Evolutionary conservation across 2,329 filamentous ascomycete species (phyloP), one percentile per base, ranked within the genome.

Genomic region (Aspergillus glaucus): DNA sequence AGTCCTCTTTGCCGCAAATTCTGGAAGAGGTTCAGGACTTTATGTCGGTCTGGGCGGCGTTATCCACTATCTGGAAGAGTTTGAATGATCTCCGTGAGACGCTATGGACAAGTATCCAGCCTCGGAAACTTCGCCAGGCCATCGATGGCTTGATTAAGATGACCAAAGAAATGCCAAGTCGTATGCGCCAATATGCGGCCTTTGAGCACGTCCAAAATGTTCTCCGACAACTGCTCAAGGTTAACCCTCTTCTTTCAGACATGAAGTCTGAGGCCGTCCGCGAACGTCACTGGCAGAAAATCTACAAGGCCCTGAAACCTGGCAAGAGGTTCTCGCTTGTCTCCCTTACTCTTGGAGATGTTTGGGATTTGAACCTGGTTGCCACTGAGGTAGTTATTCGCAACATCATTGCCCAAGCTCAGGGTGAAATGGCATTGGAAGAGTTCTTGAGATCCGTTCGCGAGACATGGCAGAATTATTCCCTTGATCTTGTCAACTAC

Each of bases 151-250:
- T 97, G 46, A 88, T 97, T 67, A 95, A 95, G 75, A 95, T 95
- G 80, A 97, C 91, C 32, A 97, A 95, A 73, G 92, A 97, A 54
- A 97, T 98, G 93, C 93, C 94, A 0, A 95, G 90, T 70, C 85
- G 93, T 51, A 97, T 98, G 92, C 85, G 94, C 52, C 94, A 98
- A 64, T 99, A 99, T 68, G 92, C 94, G 59, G 94, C 94, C n/a
- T 99, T 98, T 65, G 94, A 98, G 69, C 92, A 98, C 63, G 90
- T 98, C 36, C 94, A 98, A 66, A 89, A 83, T 55, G 87, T 94
- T 26, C 80, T 98, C 37, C 87, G 90, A 41, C 85, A 91, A 53
- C 80, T 95, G 44, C 79, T 96, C 55, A 97, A 95, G 68, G 89
- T 95, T 59, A 98, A 97, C 63, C 78, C 85, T 9, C 78, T 96